Conservation (phyloP, 306 rosid genomes). For the Gillenia trifoliata region DNA sequence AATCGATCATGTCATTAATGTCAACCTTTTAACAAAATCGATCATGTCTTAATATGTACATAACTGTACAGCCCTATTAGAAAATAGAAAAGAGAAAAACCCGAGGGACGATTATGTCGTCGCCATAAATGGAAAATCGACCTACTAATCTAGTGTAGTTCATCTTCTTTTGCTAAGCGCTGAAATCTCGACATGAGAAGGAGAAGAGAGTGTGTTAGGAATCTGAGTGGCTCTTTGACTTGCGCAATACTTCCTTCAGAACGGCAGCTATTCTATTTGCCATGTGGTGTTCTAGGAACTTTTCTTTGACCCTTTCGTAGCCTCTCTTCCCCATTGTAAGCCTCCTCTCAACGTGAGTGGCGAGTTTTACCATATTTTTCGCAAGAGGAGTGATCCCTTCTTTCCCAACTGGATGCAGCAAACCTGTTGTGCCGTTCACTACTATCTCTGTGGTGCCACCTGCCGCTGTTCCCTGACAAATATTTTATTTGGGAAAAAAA, state of each 20-base stretch:
- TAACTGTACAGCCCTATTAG: constrained; percentile 13
- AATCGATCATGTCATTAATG: neutral
- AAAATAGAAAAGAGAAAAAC: neutral
- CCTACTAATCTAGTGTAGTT: neutral
- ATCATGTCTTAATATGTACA: constrained; percentile 18
- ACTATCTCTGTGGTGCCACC: constrained; percentile 95
- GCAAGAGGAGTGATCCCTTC: constrained; percentile 77
- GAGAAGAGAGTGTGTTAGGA: constrained; percentile 15
- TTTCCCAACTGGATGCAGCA: constrained; percentile 75
- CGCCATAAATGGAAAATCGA: neutral
- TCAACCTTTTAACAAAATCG: constrained; percentile 1
- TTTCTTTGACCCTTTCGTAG: constrained; percentile 67
- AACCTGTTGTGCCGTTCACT: constrained; percentile 79
- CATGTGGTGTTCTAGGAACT: constrained; percentile 81
- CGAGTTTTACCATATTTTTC: constrained; percentile 71
- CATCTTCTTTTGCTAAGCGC: neutral
- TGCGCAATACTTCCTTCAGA: constrained; percentile 57
- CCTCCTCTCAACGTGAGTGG: constrained; percentile 83
- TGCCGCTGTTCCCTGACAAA: constrained; percentile 73
- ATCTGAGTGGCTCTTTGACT: constrained; percentile 44
- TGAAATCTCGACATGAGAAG: neutral
- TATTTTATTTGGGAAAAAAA: neutral
- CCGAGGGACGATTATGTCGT: constrained; percentile 1
- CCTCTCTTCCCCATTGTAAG: constrained; percentile 93
- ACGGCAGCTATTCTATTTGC: constrained; percentile 68